Percentiles rank a stretch among this genome's conserved stretches.
Evolutionary conservation across 352 stramenopile genomes (phyloP).

Genomic region (Blastocystis sp.): DNA sequence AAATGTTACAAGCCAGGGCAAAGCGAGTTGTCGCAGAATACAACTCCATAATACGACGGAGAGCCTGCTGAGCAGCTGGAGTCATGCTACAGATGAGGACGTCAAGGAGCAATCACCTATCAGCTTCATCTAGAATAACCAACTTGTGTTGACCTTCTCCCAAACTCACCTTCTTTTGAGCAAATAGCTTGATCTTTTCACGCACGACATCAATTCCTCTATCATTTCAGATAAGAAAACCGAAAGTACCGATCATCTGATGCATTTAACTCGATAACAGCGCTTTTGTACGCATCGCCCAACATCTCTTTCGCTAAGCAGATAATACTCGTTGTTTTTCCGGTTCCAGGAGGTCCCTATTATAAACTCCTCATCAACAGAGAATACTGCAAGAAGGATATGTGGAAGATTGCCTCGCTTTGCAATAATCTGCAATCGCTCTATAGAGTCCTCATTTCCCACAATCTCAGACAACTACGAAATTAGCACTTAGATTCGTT

Average conservation of each 20-base stretch:
- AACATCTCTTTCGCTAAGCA: conserved; percentile 81
- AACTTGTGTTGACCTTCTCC: conserved; percentile 87
- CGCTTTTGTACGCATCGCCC: conserved; percentile 71
- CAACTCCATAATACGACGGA: conserved; percentile 95
- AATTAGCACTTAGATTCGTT: neutral
- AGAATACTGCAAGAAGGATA: conserved; percentile 82
- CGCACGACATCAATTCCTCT: conserved; percentile 76
- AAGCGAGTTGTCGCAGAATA: conserved; percentile 94
- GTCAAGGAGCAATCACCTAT: conserved; percentile 66
- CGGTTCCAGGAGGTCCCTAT: conserved; percentile 78
- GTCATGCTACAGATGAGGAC: conserved; percentile 79
- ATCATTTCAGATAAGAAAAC: conserved; percentile 4
- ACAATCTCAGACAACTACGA: conserved; percentile 82
- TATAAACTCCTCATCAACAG: neutral
- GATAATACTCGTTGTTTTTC: conserved; percentile 85
- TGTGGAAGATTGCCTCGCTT: conserved; percentile 94
- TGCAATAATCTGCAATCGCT: conserved; percentile 85
- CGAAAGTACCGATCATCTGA: conserved; percentile 82
- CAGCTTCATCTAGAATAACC: conserved; percentile 96
- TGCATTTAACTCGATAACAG: conserved; percentile 94
- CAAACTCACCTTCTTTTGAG: conserved; percentile 90
- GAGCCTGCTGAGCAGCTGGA: conserved; percentile 86
- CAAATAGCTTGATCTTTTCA: conserved; percentile 98
- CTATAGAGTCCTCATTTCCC: conserved; percentile 91
- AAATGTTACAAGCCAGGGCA: conserved; percentile 94